A percentile compares a stretch with the other conserved stretches of the same genome.
Evolutionary conservation across 139 green algal genomes (phyloP).

Genomic region (Tetraselmis striata): DNA sequence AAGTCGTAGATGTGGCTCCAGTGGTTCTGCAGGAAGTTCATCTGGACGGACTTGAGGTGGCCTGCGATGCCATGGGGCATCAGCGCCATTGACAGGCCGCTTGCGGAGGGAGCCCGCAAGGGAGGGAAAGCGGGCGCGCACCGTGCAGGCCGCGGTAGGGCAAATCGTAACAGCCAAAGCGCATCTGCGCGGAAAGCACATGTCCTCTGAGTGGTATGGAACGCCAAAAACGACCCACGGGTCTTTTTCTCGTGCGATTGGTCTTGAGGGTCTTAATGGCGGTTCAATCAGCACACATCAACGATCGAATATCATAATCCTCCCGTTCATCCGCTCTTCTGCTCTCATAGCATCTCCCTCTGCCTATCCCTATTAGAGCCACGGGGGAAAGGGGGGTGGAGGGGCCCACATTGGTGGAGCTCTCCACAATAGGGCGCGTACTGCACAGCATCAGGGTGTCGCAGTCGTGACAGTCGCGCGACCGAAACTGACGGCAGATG

Average conservation of each 20-base stretch:
- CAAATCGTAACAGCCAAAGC: conserved; percentile 44
- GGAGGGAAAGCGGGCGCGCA: background rate
- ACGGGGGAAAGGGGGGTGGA: too few species aligned
- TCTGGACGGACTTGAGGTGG: conserved; percentile 37
- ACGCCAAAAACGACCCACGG: too few species aligned
- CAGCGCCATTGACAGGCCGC: background rate
- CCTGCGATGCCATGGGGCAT: conserved; percentile 2
- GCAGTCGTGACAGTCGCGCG: conserved; percentile 33
- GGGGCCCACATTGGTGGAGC: conserved; percentile 14
- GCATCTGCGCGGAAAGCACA: conserved; percentile 18
- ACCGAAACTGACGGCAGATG: conserved; percentile 47
- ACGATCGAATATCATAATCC: too few species aligned
- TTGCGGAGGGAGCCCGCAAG: background rate
- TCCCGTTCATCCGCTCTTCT: too few species aligned
- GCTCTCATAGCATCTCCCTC: too few species aligned
- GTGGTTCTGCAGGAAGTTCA: conserved; percentile 54
- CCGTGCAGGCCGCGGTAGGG: conserved; percentile 42
- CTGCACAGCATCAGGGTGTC: conserved; percentile 41
- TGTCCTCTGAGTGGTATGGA: too few species aligned
- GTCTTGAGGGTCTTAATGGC: too few species aligned
- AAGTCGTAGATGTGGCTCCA: conserved; percentile 63
- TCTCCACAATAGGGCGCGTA: conserved; percentile 60
- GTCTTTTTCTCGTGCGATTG: too few species aligned
- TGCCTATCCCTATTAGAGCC: too few species aligned
- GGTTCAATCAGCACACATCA: too few species aligned